Evolutionary conservation across 2,329 filamentous ascomycete genomes (phyloP).

Genomic region (Alternaria ventricosa): DNA sequence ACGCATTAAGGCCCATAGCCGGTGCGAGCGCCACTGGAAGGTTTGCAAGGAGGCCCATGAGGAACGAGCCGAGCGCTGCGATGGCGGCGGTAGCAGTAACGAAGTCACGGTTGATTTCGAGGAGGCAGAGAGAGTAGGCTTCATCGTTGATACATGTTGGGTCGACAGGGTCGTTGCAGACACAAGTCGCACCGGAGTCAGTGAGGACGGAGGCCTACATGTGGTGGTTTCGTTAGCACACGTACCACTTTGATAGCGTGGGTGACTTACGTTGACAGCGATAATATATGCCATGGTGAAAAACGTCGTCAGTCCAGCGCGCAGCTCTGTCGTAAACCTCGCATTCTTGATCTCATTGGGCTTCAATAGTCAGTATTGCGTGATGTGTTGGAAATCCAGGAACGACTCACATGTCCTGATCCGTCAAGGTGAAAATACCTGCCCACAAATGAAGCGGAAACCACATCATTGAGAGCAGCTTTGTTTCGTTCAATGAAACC

Average conservation of each 20-base stretch:
- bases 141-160: constrained; percentile 63
- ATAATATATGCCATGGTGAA: constrained; percentile 65
- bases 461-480: constrained; percentile 37
- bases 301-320: constrained; percentile 79
- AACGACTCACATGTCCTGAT: constrained; percentile 75
- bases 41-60: constrained; percentile 83
- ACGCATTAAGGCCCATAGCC: constrained; percentile 86
- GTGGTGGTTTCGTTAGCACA: not conserved
- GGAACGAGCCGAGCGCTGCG: constrained; percentile 77
- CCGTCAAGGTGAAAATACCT: constrained; percentile 76
- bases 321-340: constrained; percentile 81
- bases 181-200: constrained; percentile 76
- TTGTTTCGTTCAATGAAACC: constrained; percentile 27
- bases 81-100: constrained; percentile 88
- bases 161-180: constrained; percentile 63
- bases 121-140: constrained; percentile 68
- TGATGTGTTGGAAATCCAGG: not conserved
- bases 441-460: constrained; percentile 44
- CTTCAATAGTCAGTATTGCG: constrained; percentile 50
- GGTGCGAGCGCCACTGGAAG: constrained; percentile 76
- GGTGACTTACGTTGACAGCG: constrained; percentile 59
- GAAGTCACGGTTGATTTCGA: constrained; percentile 73
- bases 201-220: constrained; percentile 65
- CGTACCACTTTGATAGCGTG: not conserved
- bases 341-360: constrained; percentile 74